A percentile compares a stretch with the other conserved stretches of the same genome.
Conservation (phyloP, 305 asterid species). For the Andrographis paniculata region DNA sequence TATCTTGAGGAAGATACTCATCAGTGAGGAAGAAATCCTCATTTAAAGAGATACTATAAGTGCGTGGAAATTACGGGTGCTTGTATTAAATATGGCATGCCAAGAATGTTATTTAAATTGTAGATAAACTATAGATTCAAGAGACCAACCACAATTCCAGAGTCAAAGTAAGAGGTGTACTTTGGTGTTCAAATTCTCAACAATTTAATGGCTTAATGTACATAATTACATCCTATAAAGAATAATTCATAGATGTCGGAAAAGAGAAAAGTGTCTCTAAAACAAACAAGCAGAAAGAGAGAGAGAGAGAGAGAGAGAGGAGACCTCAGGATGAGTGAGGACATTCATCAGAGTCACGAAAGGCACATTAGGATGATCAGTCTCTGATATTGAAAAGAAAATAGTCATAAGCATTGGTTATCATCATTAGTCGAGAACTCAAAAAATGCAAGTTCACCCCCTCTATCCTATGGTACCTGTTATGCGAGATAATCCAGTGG, state of each 20-base stretch:
- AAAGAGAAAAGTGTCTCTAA: not conserved
- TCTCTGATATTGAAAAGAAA: slow-evolving; percentile 37
- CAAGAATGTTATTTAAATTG: too few species aligned
- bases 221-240: too few species aligned
- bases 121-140: too few species aligned
- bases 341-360: slow-evolving; percentile 67
- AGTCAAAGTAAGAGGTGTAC: too few species aligned
- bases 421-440: slow-evolving; percentile 8
- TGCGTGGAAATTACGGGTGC: too few species aligned
- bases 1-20: not conserved
- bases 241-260: too few species aligned
- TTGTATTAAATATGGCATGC: too few species aligned
- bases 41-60: not conserved
- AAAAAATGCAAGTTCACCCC: slow-evolving; percentile 16
- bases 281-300: not conserved
- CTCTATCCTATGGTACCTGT: slow-evolving; percentile 39
- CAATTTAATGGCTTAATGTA: too few species aligned
- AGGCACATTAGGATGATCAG: slow-evolving; percentile 41
- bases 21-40: not conserved
- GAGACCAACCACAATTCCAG: too few species aligned
- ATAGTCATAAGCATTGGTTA: slow-evolving; percentile 2
- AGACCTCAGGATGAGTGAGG: slow-evolving; percentile 64
- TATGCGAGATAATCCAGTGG: slow-evolving; percentile 54
- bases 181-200: too few species aligned
- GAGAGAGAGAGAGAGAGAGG: not conserved